phyloP scores from a whole-genome alignment of 1,284 basidiomycete genomes.

The Puccinia horiana region DNA sequence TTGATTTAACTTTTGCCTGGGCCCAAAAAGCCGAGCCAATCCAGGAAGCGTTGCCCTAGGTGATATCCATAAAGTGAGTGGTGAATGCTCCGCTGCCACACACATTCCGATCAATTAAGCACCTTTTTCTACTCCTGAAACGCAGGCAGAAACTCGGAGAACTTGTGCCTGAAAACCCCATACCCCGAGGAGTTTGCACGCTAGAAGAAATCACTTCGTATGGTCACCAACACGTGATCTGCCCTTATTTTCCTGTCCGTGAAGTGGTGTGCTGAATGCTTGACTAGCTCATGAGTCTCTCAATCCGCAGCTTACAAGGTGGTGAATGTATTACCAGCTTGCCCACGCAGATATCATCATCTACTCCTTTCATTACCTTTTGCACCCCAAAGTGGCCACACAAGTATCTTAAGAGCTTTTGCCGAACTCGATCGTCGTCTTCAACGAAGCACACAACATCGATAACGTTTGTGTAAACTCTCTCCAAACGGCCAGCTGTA shows the following conservation, averaged over 20 bases:
- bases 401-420: slow-evolving; percentile 98
- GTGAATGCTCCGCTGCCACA: neutral
- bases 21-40: slow-evolving; percentile 77
- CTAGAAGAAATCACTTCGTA: slow-evolving; percentile 89
- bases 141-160: slow-evolving; percentile 68
- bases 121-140: neutral
- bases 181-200: slow-evolving; percentile 89
- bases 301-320: neutral
- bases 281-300: neutral
- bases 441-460: slow-evolving; percentile 99
- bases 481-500: too few species aligned
- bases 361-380: slow-evolving; percentile 97
- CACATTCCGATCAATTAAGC: neutral
- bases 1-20: slow-evolving; percentile 65
- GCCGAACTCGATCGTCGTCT: slow-evolving; percentile 97
- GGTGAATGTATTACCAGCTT: slow-evolving; percentile 66
- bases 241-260: slow-evolving; percentile 95
- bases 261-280: slow-evolving; percentile 72
- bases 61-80: slow-evolving; percentile 88
- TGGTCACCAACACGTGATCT: slow-evolving; percentile 79
- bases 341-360: slow-evolving; percentile 94
- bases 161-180: slow-evolving; percentile 77
- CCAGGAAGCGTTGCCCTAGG: slow-evolving; percentile 92
- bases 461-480: slow-evolving; percentile 99
- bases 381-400: slow-evolving; percentile 98